Evolutionary conservation across 352 stramenopile genomes (phyloP), one percentile per base, ranked within the genome.

Genomic region (Phytophthora pisi): DNA sequence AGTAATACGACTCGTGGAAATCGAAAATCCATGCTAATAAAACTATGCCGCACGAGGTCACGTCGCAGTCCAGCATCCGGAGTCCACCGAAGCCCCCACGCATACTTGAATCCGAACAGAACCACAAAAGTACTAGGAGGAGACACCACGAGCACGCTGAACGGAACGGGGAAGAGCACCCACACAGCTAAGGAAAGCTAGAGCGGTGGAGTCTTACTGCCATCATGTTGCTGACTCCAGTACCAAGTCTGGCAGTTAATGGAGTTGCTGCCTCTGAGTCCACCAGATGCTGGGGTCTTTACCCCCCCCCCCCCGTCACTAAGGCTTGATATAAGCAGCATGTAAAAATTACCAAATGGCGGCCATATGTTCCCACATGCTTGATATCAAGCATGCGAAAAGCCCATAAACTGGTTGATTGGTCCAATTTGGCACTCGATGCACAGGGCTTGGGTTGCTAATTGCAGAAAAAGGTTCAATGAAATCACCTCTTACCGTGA

Each of bases 251-350:
- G 4, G 47, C 16, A 2, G 40, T n/a, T n/a, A n/a, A n/a, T n/a
- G n/a, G n/a, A n/a, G n/a, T 72, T 2, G 2, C 58, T 31, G 28
- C 65, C 65, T 6, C n/a, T 72, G 10, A 68, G 55, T 20, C 30
- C 65, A 11, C 43, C 47, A n/a, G 58, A 72, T 57, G 58, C 36
- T 38, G 65, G 65, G 1, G 52, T 72, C 1, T 62, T 54, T 26
- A 28, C 60, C 7, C 67, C 20, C 20, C 20, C 20, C 24, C 24
- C 24, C 24, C 24, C 24, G 24, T 26, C 24, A 26, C 3, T 26
- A 26, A 26, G 24, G 24, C 24, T 26, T 26, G 24, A 26, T 26
- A 26, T 26, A 26, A 26, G 24, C 3, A 26, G 24, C 24, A 26
- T 26, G 24, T 26, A 4, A 26, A 26, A 26, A 26, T 26, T 26